phyloP scores from a whole-genome alignment of 495 filamentous ascomycete genomes.

The Tuber melanosporum region DNA sequence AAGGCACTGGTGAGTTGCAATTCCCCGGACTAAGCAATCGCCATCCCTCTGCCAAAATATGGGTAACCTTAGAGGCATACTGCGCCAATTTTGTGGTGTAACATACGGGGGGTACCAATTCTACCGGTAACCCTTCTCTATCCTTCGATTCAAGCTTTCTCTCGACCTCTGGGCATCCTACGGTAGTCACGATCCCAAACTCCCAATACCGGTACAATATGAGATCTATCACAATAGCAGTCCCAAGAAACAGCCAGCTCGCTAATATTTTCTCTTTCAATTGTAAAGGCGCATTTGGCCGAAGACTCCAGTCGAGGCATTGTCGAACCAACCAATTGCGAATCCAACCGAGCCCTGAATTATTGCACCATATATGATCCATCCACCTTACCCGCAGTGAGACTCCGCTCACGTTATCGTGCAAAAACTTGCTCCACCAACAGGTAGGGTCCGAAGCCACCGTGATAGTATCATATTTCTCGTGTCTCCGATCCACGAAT shows the following conservation, averaged over 20 bases:
- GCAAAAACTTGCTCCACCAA: neutral
- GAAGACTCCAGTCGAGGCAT: no score
- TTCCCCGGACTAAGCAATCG: neutral
- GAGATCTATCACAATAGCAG: neutral
- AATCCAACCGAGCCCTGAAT: neutral
- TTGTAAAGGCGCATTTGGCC: neutral
- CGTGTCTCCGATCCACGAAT: neutral
- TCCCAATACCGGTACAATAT: neutral
- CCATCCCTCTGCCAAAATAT: neutral
- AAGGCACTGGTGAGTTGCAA: neutral
- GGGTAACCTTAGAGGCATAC: neutral
- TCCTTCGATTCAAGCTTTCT: neutral
- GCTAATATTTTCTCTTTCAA: neutral
- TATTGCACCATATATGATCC: neutral
- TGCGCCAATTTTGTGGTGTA: neutral
- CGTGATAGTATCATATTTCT: neutral
- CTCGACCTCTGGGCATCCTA: neutral
- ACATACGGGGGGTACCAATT: neutral
- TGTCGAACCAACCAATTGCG: neutral
- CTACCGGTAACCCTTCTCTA: neutral
- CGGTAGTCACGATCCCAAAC: neutral
- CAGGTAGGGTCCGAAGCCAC: neutral
- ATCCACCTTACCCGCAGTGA: neutral
- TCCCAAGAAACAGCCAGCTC: neutral
- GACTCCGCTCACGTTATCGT: neutral